Evolutionary conservation across 164 flowering plant genomes (phyloP), one percentile per base, ranked within the genome.

Genomic region (Amborella trichopoda): DNA sequence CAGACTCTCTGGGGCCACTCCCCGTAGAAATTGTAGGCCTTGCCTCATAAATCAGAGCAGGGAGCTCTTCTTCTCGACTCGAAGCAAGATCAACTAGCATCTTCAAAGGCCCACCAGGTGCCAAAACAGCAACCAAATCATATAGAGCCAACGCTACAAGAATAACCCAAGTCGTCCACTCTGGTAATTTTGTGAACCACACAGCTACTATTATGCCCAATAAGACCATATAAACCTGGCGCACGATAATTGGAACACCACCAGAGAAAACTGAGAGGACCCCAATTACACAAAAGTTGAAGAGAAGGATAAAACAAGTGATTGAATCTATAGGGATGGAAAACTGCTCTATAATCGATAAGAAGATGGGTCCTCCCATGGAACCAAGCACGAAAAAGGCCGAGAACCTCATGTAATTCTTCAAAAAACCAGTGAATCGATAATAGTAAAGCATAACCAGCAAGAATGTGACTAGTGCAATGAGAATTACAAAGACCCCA

Each of bases 141-240:
- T 90, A 90, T 34, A 83, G 25, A 13, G 94, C 88, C 71, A 90
- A 54, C 0, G 89, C 86, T 34, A 86, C 74, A 41, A 90, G 68
- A 61, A 86, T 60, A 28, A 44, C 58, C 95, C 98, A 90, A 2
- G 98, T 86, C 2, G 91, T 86, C 98, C 98, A 90, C 28, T 90
- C 94, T 0, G 95, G 95, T 64, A 86, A 60, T 24, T 71, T 71
- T 0, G 98, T 69, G 55, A 90, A 86, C 94, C 94, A 90, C 28
- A 80, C 69, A 1, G 98, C 98, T 22, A 75, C 83, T 32, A 81
- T 61, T 1, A 90, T 71, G 61, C 89, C 95, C 58, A 86, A 40
- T 9, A 56, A 30, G 21, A 90, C 89, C 86, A 80, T 79, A 56
- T 77, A 86, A 21, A 50, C 45, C 55, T 90, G 94, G 45, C 78